Percentiles rank a stretch among this genome's conserved stretches.
Conservation (phyloP, 2,329 filamentous ascomycete species). For the Cercospora sesami region DNA sequence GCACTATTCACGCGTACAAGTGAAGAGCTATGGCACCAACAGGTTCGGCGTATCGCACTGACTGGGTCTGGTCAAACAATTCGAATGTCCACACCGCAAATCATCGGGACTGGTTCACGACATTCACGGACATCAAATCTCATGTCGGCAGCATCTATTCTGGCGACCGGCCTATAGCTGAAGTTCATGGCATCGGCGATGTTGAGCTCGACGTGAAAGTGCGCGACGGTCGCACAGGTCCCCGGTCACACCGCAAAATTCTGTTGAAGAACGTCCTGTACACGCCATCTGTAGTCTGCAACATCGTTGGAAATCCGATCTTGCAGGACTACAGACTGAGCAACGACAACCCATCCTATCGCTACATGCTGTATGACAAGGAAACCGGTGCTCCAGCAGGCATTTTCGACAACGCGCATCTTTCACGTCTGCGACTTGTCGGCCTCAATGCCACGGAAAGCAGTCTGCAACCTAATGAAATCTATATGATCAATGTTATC, state of each 20-base stretch:
- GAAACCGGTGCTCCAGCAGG: not conserved
- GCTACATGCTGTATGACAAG: not conserved
- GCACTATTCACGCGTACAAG: not conserved
- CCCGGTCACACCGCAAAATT: not conserved
- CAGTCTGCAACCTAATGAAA: not conserved
- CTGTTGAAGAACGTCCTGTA: constrained; percentile 19
- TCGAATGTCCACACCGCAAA: constrained; percentile 27
- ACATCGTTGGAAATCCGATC: constrained; percentile 15
- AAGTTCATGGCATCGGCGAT: constrained; percentile 12
- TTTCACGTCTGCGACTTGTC: not conserved
- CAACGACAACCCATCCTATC: not conserved
- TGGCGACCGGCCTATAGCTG: not conserved
- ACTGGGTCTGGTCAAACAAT: constrained; percentile 28
- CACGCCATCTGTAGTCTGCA: constrained; percentile 17
- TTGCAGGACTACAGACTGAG: not conserved
- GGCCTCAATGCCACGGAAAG: not conserved
- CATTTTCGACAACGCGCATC: not conserved
- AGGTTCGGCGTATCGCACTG: constrained; percentile 22
- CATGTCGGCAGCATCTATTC: not conserved
- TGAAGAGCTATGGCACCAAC: constrained; percentile 22
- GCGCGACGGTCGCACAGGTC: not conserved
- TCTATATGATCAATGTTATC: not conserved
- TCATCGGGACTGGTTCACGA: constrained; percentile 28
- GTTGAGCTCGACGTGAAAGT: constrained; percentile 15
- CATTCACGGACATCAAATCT: constrained; percentile 6